phyloP scores from a whole-genome alignment of 2,329 filamentous ascomycete genomes.

The Chrysoporthe puriensis region DNA sequence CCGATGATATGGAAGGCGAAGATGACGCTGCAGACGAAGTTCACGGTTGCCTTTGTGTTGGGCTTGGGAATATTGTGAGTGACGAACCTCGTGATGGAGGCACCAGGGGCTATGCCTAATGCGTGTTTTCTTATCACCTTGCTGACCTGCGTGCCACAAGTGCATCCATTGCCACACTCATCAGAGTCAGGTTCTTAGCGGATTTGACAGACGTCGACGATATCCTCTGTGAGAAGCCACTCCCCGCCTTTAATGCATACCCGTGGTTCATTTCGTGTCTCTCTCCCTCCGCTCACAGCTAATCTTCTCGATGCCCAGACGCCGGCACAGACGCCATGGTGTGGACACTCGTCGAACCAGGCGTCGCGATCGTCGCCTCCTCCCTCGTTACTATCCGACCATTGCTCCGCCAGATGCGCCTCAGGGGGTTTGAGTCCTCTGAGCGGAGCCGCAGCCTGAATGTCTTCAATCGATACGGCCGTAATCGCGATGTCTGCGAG shows the following conservation, averaged over 20 bases:
- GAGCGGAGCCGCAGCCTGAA: slow-evolving; percentile 40
- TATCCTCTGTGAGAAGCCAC: slow-evolving; percentile 49
- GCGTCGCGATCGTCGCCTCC: slow-evolving; percentile 57
- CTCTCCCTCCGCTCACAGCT: neutral
- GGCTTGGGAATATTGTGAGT: slow-evolving; percentile 55
- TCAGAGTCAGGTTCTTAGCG: slow-evolving; percentile 53
- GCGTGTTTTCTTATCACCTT: neutral
- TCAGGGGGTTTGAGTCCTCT: slow-evolving; percentile 51
- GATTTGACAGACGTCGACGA: slow-evolving; percentile 49
- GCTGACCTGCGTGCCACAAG: slow-evolving; percentile 34
- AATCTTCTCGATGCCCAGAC: slow-evolving; percentile 37
- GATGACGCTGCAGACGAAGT: slow-evolving; percentile 56
- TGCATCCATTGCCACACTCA: slow-evolving; percentile 58
- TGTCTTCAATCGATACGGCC: slow-evolving; percentile 37
- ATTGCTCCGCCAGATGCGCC: slow-evolving; percentile 51
- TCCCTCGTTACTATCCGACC: slow-evolving; percentile 59
- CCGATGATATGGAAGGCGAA: slow-evolving; percentile 59
- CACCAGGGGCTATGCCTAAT: neutral
- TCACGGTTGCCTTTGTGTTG: slow-evolving; percentile 54
- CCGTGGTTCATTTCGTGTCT: neutral
- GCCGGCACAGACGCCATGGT: slow-evolving; percentile 56
- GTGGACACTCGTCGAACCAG: slow-evolving; percentile 61
- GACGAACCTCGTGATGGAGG: neutral
- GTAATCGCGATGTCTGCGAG: slow-evolving; percentile 31
- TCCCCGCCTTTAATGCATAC: no score